Percentiles rank a stretch among this genome's conserved stretches.
These are phyloP conservation scores for Cyclospora cayetanensis DNA, from an alignment of 169 alveolate species.

Conservation along the genomic window DNA sequence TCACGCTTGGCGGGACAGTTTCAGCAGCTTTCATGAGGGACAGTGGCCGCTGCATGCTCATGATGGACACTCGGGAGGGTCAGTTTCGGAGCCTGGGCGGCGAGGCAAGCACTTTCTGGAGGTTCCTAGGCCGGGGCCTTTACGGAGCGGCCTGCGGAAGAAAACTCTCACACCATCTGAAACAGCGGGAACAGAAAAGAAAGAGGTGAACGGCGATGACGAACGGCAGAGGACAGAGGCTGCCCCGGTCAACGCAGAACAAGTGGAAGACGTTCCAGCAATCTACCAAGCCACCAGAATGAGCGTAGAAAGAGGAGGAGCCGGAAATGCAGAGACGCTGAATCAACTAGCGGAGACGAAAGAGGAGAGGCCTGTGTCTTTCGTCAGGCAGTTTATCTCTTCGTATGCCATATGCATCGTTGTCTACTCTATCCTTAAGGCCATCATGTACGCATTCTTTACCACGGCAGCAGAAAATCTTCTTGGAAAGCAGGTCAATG, in stretches of 20 bases:
- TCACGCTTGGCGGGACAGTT: slow-evolving; percentile 72
- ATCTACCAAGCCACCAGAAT: slow-evolving; percentile 37
- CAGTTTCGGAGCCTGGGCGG: slow-evolving; percentile 30
- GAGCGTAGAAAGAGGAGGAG: slow-evolving; percentile 60
- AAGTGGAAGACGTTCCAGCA: slow-evolving; percentile 34
- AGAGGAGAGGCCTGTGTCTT: slow-evolving; percentile 55
- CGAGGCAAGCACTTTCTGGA: neutral
- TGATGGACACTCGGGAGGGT: slow-evolving; percentile 48
- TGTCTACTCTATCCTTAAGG: slow-evolving; percentile 38
- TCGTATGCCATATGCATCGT: slow-evolving; percentile 49
- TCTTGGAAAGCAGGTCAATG: slow-evolving; percentile 69
- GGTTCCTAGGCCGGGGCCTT: slow-evolving; percentile 48
- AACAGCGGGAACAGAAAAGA: slow-evolving; percentile 35
- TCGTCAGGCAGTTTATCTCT: slow-evolving; percentile 66
- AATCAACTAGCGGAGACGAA: slow-evolving; percentile 21
- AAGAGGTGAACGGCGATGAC: neutral
- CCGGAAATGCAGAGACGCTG: slow-evolving; percentile 63
- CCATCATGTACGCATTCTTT: slow-evolving; percentile 61
- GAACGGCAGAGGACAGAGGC: neutral
- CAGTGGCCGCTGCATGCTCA: slow-evolving; percentile 57
- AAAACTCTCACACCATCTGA: neutral
- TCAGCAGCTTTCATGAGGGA: slow-evolving; percentile 69
- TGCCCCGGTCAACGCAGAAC: neutral
- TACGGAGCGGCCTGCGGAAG: slow-evolving; percentile 8
- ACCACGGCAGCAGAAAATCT: slow-evolving; percentile 69